phyloP scores from a whole-genome alignment of 2,329 filamentous ascomycete species.

The Xylaria sp. region DNA sequence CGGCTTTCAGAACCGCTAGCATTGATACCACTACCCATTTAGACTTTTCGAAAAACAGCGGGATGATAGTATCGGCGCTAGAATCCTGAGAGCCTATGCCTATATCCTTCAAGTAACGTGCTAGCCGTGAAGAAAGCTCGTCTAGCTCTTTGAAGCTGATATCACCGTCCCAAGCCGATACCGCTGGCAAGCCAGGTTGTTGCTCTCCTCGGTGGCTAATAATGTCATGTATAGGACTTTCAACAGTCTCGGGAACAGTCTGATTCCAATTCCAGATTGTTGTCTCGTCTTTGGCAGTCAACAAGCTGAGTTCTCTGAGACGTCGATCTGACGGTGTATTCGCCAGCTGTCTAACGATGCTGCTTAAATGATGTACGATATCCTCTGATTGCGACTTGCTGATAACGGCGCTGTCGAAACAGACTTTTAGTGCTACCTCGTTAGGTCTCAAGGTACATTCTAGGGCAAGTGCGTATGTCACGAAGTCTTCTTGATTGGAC shows the following conservation, averaged over 20 bases:
- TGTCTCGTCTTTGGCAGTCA: constrained; percentile 3
- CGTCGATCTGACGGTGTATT: background rate
- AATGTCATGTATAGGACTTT: constrained; percentile 4
- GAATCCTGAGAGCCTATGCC: background rate
- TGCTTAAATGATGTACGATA: background rate
- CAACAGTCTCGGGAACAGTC: constrained; percentile 10
- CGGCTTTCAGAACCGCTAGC: constrained; percentile 4
- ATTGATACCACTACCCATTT: constrained; percentile 11
- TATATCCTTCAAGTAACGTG: background rate
- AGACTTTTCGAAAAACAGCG: background rate
- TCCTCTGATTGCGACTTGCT: constrained; percentile 4
- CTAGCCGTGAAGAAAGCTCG: constrained; percentile 21
- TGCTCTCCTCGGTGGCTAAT: constrained; percentile 2
- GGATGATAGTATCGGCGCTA: background rate
- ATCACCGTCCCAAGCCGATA: constrained; percentile 24
- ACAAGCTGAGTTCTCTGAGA: background rate
- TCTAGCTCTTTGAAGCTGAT: constrained; percentile 23
- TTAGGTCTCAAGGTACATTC: constrained; percentile 4
- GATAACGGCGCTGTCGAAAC: constrained; percentile 1
- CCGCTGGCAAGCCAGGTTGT: constrained; percentile 7
- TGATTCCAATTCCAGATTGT: constrained; percentile 21
- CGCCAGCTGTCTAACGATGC: constrained; percentile 2
- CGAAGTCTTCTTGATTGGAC: background rate
- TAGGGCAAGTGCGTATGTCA: constrained; percentile 10
- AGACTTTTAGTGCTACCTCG: background rate